Evolutionary conservation across 116 monocot genomes (phyloP).

Genomic region (Cymodocea nodosa): DNA sequence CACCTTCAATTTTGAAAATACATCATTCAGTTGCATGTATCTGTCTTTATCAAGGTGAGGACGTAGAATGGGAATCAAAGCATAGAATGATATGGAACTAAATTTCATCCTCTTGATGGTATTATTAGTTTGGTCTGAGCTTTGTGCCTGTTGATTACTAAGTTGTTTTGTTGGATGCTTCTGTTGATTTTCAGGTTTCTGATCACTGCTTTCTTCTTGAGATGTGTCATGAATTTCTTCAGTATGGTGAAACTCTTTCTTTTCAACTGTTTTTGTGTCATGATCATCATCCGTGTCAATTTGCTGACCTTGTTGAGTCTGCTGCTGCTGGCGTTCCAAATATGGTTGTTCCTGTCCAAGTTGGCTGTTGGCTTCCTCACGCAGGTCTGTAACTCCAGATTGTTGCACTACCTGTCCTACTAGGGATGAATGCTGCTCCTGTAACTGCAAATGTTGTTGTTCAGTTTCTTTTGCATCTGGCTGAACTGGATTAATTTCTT

Average conservation of each 20-base stretch:
- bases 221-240: slow-evolving; percentile 18
- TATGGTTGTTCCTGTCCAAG: slow-evolving; percentile 15
- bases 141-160: slow-evolving; percentile 14
- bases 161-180: slow-evolving; percentile 5
- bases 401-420: slow-evolving; percentile 11
- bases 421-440: slow-evolving; percentile 20
- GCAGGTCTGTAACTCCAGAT: slow-evolving; percentile 14
- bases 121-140: slow-evolving; percentile 11
- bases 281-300: background rate
- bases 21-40: slow-evolving; percentile 69
- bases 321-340: slow-evolving; percentile 13
- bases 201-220: slow-evolving; percentile 21
- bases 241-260: slow-evolving; percentile 12
- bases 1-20: slow-evolving; percentile 74
- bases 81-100: slow-evolving; percentile 45
- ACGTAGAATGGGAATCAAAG: slow-evolving; percentile 78
- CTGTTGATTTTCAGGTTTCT: slow-evolving; percentile 25
- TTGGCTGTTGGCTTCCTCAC: slow-evolving; percentile 11
- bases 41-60: slow-evolving; percentile 91
- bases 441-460: slow-evolving; percentile 9
- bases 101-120: slow-evolving; percentile 10
- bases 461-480: slow-evolving; percentile 12
- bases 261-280: slow-evolving; percentile 12
- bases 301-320: background rate
- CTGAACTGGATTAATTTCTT: slow-evolving; percentile 7